Percentiles rank a stretch among this genome's conserved stretches.
These are phyloP conservation scores for Capsicum pubescens DNA, from an alignment of 257 asterid genomes.

Conservation along the genomic window DNA sequence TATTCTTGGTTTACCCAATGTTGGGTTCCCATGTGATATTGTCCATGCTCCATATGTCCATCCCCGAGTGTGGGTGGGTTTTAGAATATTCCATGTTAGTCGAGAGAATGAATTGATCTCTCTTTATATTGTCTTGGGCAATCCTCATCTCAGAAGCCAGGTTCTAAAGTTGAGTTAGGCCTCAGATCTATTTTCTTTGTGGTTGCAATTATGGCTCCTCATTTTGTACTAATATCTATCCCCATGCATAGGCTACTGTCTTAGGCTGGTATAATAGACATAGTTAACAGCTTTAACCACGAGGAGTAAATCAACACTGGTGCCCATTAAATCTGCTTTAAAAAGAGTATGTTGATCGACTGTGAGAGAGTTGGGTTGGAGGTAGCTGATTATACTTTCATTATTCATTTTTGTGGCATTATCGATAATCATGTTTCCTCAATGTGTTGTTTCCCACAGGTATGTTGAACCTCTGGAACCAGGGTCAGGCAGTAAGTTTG, in stretches of 20 bases:
- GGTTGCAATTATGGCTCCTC: conserved; percentile 18
- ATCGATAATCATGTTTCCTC: conserved; percentile 21
- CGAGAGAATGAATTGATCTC: not conserved
- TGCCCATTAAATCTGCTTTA: not conserved
- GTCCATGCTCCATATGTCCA: not conserved
- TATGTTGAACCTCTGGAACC: conserved; percentile 88
- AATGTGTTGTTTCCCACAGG: conserved; percentile 48
- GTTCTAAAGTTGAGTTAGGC: not conserved
- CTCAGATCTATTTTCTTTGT: not conserved
- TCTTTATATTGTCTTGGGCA: not conserved
- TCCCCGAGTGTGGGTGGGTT: not conserved
- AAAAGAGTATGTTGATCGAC: not conserved
- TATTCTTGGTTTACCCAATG: not conserved
- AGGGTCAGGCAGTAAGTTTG: conserved; percentile 78
- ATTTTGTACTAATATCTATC: not conserved
- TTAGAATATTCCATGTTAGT: not conserved
- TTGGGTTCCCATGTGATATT: not conserved
- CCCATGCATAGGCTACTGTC: not conserved
- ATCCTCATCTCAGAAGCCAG: not conserved
- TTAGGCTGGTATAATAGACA: not conserved
- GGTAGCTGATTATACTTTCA: not conserved
- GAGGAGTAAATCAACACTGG: not conserved
- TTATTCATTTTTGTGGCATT: conserved; percentile 4
- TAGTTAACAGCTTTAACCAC: not conserved
- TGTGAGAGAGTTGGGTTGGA: conserved; percentile 10